Evolutionary conservation across 225 moss, liverwort and hornwort species (phyloP).

Genomic region (Marchantia paleacea): DNA sequence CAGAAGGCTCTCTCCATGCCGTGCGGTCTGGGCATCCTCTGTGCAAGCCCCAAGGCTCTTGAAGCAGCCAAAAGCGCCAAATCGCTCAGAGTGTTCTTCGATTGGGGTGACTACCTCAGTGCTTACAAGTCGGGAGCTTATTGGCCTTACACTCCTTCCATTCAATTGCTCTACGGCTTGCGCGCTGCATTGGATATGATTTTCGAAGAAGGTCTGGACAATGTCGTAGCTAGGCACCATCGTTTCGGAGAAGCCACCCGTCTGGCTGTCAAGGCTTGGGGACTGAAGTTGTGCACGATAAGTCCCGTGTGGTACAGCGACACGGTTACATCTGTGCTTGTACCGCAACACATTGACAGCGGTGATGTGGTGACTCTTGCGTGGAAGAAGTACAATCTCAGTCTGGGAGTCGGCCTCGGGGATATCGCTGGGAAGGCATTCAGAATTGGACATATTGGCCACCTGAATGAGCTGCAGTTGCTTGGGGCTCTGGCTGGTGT

Average conservation of each 20-base stretch:
- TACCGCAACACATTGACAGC: constrained; percentile 43
- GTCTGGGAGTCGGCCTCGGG: constrained; percentile 46
- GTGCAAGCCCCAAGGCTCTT: constrained; percentile 48
- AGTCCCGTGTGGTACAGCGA: constrained; percentile 46
- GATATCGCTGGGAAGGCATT: constrained; percentile 45
- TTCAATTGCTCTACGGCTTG: constrained; percentile 50
- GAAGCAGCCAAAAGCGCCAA: constrained; percentile 44
- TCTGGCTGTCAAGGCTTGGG: constrained; percentile 51
- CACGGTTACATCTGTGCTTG: constrained; percentile 46
- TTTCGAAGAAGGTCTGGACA: constrained; percentile 53
- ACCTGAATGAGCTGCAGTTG: constrained; percentile 49
- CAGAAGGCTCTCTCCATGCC: constrained; percentile 56
- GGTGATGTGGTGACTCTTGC: constrained; percentile 43
- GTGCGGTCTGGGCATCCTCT: constrained; percentile 47
- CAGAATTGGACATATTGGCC: constrained; percentile 46
- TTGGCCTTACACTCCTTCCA: constrained; percentile 56
- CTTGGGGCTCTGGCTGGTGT: constrained; percentile 45
- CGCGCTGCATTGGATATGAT: constrained; percentile 51
- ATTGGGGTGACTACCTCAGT: constrained; percentile 48
- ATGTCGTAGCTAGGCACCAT: constrained; percentile 45
- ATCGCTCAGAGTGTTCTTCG: constrained; percentile 45
- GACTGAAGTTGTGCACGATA: constrained; percentile 36
- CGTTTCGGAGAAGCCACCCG: constrained; percentile 49
- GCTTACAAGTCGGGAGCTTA: constrained; percentile 34
- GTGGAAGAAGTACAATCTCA: constrained; percentile 53